Evolutionary conservation across 192 early-diverging fungal genomes (phyloP), one percentile per base, ranked within the genome.

Genomic region (Pilobolus umbonatus): DNA sequence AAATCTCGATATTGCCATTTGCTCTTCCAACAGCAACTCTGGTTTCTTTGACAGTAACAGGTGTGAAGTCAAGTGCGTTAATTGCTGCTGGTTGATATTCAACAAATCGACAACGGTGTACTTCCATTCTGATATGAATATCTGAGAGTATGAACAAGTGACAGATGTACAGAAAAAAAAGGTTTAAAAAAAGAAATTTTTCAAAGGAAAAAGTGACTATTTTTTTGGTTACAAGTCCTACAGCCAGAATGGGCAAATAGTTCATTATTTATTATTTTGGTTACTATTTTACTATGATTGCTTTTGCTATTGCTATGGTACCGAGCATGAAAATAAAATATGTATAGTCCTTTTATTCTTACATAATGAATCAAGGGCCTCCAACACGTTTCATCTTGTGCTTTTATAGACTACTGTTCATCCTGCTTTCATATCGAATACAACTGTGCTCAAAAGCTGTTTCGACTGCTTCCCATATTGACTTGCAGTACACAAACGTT

Each of bases 1-100:
- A 96, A 48, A 98, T 73, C 73, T 98, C 94, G 55, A 98, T 91
- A 64, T 96, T 86, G 24, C 95, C 94, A 68, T 95, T 95, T 24
- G 82, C 88, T 47, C 95, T 75, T 29, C 89, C 95, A 49, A 90
- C 88, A 0, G 95, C 95, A 12, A 95, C 44, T 17, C 79, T 57
- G 4, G 75, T 71, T 3, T 70, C 39, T 19, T 65, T 44, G 3
- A 73, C 66, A 15, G 85, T 78, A n/a, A 39, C 51, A 15, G 92
- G 91, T 15, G 88, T 81, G 54, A 90, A 89, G 48, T 85, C 75
- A 49, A 98, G 79, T 19, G 89, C 83, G 66, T 90, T 90, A 55
- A 95, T 88, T 30, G 88, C 85, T 17, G 89, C 73, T 6, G 95
- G 94, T 25, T 83, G 75, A 66, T 91, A 92, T 60, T 94, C 85